phyloP scores from a whole-genome alignment of 352 stramenopile species.

The Pythium aphanidermatum region DNA sequence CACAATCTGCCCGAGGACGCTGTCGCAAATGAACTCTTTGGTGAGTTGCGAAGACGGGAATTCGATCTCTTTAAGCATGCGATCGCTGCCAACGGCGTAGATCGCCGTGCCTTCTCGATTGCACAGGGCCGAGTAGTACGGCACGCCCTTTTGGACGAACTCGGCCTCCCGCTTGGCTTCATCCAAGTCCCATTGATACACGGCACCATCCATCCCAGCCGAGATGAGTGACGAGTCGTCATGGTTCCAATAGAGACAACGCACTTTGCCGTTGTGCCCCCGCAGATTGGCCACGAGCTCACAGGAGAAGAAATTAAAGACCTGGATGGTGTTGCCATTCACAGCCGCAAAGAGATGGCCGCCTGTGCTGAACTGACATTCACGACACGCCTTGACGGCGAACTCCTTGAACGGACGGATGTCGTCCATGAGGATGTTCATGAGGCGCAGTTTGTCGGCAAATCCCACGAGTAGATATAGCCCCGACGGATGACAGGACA shows the following conservation, averaged over 20 bases:
- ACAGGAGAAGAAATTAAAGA: constrained; percentile 91
- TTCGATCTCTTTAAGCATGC: constrained; percentile 90
- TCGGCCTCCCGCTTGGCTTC: constrained; percentile 89
- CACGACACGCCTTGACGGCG: constrained; percentile 68
- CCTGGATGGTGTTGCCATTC: constrained; percentile 90
- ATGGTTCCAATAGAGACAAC: constrained; percentile 79
- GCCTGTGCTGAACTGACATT: constrained; percentile 82
- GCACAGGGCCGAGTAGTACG: constrained; percentile 84
- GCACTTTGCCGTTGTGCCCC: constrained; percentile 92
- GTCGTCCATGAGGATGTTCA: constrained; percentile 92
- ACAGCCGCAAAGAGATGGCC: constrained; percentile 92
- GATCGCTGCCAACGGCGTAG: constrained; percentile 85
- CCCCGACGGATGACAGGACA: constrained; percentile 88
- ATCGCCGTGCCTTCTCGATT: constrained; percentile 75
- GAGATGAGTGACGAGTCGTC: constrained; percentile 87
- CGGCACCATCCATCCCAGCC: constrained; percentile 88
- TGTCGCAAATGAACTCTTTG: constrained; percentile 79
- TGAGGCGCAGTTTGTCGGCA: constrained; percentile 84
- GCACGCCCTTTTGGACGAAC: constrained; percentile 91
- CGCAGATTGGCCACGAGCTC: constrained; percentile 88
- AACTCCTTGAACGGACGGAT: constrained; percentile 84
- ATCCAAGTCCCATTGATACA: constrained; percentile 93
- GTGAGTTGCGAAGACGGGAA: constrained; percentile 66
- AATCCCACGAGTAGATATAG: constrained; percentile 89
- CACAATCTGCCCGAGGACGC: constrained; percentile 78